Evolutionary conservation across 108 stramenopile species (phyloP), one percentile per base, ranked within the genome.

Genomic region (Nitzschia sp.): DNA sequence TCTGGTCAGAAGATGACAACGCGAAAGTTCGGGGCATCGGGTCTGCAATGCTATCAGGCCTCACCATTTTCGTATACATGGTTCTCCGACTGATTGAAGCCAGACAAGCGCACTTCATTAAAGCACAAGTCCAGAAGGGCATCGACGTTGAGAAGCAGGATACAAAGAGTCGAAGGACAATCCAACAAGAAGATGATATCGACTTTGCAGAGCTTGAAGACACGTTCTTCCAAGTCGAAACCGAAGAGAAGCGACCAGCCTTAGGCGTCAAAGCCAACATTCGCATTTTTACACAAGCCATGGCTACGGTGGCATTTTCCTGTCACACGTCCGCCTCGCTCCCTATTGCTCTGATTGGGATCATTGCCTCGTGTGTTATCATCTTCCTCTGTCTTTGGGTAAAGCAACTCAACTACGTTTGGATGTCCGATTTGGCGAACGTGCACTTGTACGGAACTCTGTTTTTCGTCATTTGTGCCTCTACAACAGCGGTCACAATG

Each of bases 251-350:
- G 21, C 56, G 56, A 5, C 56, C 56, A 32, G 18, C 56, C 3
- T 30, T 57, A 29, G 29, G 29, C 9, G n/a, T 28, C 27, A 25
- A 30, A 17, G 26, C 3, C 4, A 57, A 57, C 21, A 11, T 57
- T 13, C 56, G 56, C 4, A 57, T 57, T 18, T 57, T 57, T 18
- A 30, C 21, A 2, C 56, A 57, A 30, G 56, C 30, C 26, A 6
- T 57, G 26, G 28, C 56, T 5, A 57, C 56, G 5, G 29, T 57
- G 4, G 56, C 56, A 18, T 21, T 57, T 17, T 57, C 56, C 26
- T 57, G 23, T 18, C 56, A 57, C 27, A 57, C 56, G 31, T 57
- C 56, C 15, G 56, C 56, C 5, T 15, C 30, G 3, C 56, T 57
- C 5, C 27, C 56, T 9, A 57, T 57, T 57, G 56, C 56, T 5